Evolutionary conservation across 208 protist species (phyloP).

Genomic region (Angomonas ambiguus): DNA sequence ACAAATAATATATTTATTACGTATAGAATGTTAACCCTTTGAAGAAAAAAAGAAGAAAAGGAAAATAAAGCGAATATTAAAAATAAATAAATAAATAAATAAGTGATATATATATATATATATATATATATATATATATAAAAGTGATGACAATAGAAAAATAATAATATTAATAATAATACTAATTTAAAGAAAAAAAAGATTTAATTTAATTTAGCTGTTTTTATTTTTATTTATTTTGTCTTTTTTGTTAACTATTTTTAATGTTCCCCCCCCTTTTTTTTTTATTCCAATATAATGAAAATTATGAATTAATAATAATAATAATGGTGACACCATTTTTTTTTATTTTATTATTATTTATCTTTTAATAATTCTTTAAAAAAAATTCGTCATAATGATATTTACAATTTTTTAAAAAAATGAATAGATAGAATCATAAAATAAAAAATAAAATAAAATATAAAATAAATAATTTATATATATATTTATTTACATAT

Average conservation of each 20-base stretch:
- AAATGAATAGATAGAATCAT: no score
- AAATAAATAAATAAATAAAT: background rate
- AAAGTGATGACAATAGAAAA: background rate
- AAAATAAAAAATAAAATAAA: no score
- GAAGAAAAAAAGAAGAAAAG: background rate
- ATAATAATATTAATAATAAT: background rate
- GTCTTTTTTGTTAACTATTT: background rate
- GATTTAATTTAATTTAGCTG: no score
- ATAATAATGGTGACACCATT: no score
- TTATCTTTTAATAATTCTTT: no score
- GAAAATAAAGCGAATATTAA: background rate
- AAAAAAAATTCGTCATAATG: no score
- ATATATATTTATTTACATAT: background rate
- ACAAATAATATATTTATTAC: no score
- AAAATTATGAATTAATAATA: background rate
- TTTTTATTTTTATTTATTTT: background rate
- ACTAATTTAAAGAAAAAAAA: background rate
- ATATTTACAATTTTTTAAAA: no score
- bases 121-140: background rate
- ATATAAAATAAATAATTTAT: background rate
- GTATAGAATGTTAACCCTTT: background rate
- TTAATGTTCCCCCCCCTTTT: background rate
- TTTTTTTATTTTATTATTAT: no score
- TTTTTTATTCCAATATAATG: constrained; percentile 1
- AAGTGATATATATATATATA: background rate